Evolutionary conservation across 768 basidiomycete genomes (phyloP).

Genomic region (Leucosporidium scottii): DNA sequence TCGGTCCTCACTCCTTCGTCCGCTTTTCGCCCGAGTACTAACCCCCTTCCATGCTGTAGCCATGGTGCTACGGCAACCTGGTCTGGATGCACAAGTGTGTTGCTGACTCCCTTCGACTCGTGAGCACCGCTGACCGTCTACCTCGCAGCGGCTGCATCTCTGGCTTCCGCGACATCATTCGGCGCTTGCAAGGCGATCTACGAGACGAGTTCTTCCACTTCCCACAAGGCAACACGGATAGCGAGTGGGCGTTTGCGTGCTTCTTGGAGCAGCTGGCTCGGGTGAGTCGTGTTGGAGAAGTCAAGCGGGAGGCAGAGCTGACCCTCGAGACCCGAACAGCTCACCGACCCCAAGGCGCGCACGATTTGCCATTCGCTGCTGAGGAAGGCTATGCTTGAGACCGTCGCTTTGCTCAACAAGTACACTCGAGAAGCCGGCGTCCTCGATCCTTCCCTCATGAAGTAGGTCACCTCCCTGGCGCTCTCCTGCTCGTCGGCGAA

Average conservation of each 20-base stretch:
- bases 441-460: slow-evolving; percentile 51
- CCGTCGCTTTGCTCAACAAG: slow-evolving; percentile 68
- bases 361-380: slow-evolving; percentile 65
- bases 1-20: too few species aligned
- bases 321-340: slow-evolving; percentile 46
- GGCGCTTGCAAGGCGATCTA: slow-evolving; percentile 50
- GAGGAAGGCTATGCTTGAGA: slow-evolving; percentile 78
- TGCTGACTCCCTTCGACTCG: slow-evolving; percentile 1
- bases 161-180: slow-evolving; percentile 55
- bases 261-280: slow-evolving; percentile 52
- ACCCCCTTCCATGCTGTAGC: too few species aligned
- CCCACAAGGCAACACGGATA: slow-evolving; percentile 93
- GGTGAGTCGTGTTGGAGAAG: too few species aligned
- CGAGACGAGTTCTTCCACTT: slow-evolving; percentile 77
- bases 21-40: too few species aligned
- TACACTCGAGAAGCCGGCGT: slow-evolving; percentile 51
- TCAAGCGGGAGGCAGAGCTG: too few species aligned
- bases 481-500: not conserved
- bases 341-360: slow-evolving; percentile 69
- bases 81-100: slow-evolving; percentile 57
- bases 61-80: slow-evolving; percentile 74
- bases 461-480: slow-evolving; percentile 11
- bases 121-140: not conserved
- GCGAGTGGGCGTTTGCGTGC: slow-evolving; percentile 93
- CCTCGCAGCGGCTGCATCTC: slow-evolving; percentile 79